These are phyloP conservation scores for Chalciporus piperatus DNA, from an alignment of 768 basidiomycete species.

Conservation along the genomic window DNA sequence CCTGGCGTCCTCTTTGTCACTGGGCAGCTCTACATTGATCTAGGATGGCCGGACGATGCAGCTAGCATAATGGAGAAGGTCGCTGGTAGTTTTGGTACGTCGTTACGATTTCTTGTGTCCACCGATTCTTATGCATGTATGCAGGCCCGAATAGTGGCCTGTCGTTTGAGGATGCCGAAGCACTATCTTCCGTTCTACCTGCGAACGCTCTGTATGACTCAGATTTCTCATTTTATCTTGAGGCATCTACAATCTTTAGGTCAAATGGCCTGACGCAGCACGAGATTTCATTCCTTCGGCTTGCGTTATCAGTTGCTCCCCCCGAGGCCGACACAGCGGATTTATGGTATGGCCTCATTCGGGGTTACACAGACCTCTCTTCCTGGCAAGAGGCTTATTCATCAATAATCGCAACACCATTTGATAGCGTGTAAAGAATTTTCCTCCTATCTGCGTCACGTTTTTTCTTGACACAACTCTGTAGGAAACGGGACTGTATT, in stretches of 20 bases:
- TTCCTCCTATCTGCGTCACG: conserved; percentile 4
- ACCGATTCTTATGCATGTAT: conserved; percentile 4
- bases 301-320: conserved; percentile 73
- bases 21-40: conserved; percentile 61
- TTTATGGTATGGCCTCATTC: conserved; percentile 80
- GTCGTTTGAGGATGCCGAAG: conserved; percentile 59
- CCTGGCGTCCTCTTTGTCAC: conserved; percentile 74
- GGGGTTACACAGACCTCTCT: conserved; percentile 68
- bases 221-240: conserved; percentile 72
- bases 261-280: conserved; percentile 49
- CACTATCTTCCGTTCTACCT: conserved; percentile 62
- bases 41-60: conserved; percentile 72
- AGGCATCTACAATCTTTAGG: conserved; percentile 75
- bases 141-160: conserved; percentile 49
- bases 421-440: conserved; percentile 69
- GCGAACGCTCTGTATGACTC: conserved; percentile 53
- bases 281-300: conserved; percentile 71
- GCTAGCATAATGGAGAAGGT: conserved; percentile 69
- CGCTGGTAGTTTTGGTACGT: conserved; percentile 72
- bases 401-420: conserved; percentile 69
- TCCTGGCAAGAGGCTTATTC: conserved; percentile 88
- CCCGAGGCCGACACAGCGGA: conserved; percentile 52
- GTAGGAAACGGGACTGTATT: conserved; percentile 78
- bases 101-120: conserved; percentile 4
- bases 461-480: conserved; percentile 8